A percentile compares a stretch with the other conserved stretches of the same genome.
These are phyloP conservation scores for Plasmodium vivax DNA, from an alignment of 169 alveolate species.

Conservation along the genomic window DNA sequence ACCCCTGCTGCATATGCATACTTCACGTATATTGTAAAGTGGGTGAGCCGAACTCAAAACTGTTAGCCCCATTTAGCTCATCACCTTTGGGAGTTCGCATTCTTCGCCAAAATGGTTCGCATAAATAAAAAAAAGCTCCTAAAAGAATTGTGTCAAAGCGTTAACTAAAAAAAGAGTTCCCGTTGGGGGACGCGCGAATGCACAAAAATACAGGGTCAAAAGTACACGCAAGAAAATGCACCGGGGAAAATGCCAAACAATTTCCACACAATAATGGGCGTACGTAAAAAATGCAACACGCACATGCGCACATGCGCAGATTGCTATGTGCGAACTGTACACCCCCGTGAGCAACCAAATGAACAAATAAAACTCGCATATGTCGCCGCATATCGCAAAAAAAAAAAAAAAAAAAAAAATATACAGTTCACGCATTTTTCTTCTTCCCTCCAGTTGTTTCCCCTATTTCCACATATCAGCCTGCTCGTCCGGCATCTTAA, in stretches of 20 bases:
- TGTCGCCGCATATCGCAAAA: not conserved
- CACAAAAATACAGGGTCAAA: not conserved
- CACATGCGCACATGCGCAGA: not conserved
- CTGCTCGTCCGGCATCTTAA: conserved; percentile 74
- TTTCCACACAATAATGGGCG: not conserved
- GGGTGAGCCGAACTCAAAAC: not conserved
- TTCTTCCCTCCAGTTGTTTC: not conserved
- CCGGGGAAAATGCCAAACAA: not conserved
- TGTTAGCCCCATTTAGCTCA: not conserved
- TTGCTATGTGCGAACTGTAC: not conserved
- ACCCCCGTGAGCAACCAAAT: not conserved
- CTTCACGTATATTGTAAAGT: not conserved
- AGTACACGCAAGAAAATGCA: not conserved
- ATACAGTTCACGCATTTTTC: not conserved
- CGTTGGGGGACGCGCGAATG: not conserved
- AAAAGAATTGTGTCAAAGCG: not conserved
- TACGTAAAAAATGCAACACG: not conserved
- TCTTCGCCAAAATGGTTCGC: not conserved
- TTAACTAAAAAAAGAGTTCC: not conserved
- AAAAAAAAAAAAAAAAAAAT: conserved; percentile 6
- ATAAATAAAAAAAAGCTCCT: not conserved
- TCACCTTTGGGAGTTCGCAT: not conserved
- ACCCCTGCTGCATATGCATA: not conserved
- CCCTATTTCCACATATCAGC: conserved; percentile 68
- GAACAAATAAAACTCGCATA: not conserved